A percentile compares a stretch with the other conserved stretches of the same genome.
Evolutionary conservation across 257 asterid species (phyloP).

Genomic region (Capsicum pubescens): DNA sequence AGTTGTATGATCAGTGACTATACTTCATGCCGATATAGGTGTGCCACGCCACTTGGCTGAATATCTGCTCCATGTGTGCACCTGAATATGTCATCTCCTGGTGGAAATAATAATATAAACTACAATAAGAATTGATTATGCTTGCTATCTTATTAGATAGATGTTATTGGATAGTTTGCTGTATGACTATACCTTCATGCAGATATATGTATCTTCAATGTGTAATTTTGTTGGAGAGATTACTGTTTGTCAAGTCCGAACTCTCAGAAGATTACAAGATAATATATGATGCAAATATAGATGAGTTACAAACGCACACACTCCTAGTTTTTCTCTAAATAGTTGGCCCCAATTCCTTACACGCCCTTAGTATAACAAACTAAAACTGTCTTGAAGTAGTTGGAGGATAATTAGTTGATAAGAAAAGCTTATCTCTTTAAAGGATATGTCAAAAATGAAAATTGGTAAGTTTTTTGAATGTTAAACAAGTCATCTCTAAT

Average conservation of each 20-base stretch:
- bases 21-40: background rate
- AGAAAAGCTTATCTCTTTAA: background rate
- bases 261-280: background rate
- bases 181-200: background rate
- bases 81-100: background rate
- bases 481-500: background rate
- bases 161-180: background rate
- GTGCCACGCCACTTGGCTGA: conserved; percentile 14
- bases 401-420: background rate
- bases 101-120: background rate
- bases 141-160: background rate
- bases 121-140: background rate
- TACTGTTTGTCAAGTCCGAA: background rate
- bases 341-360: background rate
- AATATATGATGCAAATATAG: background rate
- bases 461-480: background rate
- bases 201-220: background rate
- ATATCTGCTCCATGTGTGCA: conserved; percentile 6
- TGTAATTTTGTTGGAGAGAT: background rate
- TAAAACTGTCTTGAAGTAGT: background rate
- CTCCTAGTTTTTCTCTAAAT: background rate
- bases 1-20: background rate
- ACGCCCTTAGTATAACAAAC: background rate
- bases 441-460: background rate
- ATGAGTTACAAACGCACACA: background rate